Conservation (phyloP, 140 eudicot species). For the Cichorium intybus region DNA sequence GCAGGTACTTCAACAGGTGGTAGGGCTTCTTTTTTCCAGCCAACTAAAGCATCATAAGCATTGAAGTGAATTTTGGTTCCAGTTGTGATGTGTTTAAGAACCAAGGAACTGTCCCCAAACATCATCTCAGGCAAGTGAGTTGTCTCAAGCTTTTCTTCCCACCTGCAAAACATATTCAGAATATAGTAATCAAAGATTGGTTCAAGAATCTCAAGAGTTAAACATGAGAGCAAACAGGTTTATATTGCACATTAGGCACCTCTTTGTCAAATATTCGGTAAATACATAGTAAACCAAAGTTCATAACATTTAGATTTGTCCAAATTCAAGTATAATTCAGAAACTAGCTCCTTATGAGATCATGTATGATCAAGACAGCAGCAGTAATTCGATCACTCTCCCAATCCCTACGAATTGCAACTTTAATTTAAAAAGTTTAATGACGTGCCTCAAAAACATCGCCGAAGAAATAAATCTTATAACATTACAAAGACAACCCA, state of each 20-base stretch:
- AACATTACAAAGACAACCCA: not conserved
- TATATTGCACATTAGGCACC: not conserved
- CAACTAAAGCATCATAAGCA: constrained; percentile 84
- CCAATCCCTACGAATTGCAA: not conserved
- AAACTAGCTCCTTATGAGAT: constrained; percentile 1
- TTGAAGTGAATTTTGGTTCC: constrained; percentile 65
- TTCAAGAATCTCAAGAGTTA: too few relatives aligned
- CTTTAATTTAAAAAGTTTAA: not conserved
- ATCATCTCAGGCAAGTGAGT: constrained; percentile 94
- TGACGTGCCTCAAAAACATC: not conserved
- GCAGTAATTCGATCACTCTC: constrained; percentile 4
- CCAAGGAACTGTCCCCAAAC: constrained; percentile 82
- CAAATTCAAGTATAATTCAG: not conserved
- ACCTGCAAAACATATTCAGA: constrained; percentile 46
- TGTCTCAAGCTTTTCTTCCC: constrained; percentile 96
- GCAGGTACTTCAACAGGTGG: constrained; percentile 99
- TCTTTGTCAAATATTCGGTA: not conserved
- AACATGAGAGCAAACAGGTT: constrained; percentile 3
- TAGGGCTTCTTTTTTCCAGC: constrained; percentile 84
- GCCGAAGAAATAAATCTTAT: not conserved
- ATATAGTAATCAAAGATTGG: too few relatives aligned
- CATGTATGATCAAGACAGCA: constrained; percentile 3
- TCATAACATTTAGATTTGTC: not conserved
- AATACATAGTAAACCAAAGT: not conserved
- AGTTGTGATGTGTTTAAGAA: constrained; percentile 68